A percentile compares a stretch with the other conserved stretches of the same genome.
These are phyloP conservation scores for Chalciporus chontae DNA, from an alignment of 768 basidiomycete genomes.

Conservation along the genomic window DNA sequence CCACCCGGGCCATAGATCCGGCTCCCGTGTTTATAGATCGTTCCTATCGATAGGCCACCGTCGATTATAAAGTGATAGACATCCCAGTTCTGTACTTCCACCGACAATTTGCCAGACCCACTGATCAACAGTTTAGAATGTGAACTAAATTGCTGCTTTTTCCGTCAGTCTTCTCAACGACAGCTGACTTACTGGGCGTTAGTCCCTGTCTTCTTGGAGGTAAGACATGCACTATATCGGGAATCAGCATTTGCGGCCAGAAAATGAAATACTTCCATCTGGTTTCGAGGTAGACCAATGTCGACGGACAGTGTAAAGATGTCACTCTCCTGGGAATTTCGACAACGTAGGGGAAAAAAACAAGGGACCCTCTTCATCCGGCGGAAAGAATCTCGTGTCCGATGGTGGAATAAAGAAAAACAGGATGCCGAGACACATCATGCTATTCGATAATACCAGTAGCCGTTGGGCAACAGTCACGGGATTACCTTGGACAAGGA, in stretches of 20 bases:
- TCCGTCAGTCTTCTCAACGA: constrained; percentile 6
- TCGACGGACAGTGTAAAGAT: constrained; percentile 1
- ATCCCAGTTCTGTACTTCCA: constrained; percentile 4
- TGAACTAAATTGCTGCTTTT: constrained; percentile 6
- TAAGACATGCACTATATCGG: not conserved
- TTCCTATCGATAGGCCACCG: constrained; percentile 20
- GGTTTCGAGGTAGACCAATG: not conserved
- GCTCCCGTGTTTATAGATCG: constrained; percentile 6
- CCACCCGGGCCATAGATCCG: constrained; percentile 5
- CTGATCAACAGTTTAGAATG: constrained; percentile 3
- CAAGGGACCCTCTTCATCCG: not conserved
- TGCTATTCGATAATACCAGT: not conserved
- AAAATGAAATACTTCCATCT: constrained; percentile 3
- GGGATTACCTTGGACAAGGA: too few relatives aligned
- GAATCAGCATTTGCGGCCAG: not conserved
- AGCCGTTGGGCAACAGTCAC: not conserved
- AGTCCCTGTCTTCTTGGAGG: constrained; percentile 3
- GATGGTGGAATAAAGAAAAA: not conserved
- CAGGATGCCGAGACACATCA: not conserved
- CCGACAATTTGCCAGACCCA: constrained; percentile 4
- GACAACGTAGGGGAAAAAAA: not conserved
- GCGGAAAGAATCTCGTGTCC: not conserved
- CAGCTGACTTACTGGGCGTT: constrained; percentile 8
- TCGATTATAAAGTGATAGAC: constrained; percentile 12
- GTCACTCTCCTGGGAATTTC: not conserved